Conservation (phyloP, 2,329 filamentous ascomycete species). For the Phyllosticta capitalensis region DNA sequence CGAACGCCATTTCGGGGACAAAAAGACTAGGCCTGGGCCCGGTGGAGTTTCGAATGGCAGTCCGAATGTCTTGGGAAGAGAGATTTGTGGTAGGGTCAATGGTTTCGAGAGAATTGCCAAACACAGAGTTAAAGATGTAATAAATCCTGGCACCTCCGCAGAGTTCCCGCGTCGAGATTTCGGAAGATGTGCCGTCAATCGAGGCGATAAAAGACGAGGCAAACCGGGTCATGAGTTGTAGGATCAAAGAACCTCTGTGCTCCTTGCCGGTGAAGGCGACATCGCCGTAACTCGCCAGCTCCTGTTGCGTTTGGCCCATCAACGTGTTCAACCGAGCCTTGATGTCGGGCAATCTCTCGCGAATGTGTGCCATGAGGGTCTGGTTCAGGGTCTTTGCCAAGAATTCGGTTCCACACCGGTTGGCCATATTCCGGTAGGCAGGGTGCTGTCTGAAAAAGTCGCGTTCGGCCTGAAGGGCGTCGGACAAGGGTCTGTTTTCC, state of each 20-base stretch:
- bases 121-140: slow-evolving; percentile 98
- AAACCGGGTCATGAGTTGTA: slow-evolving; percentile 97
- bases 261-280: slow-evolving; percentile 97
- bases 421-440: slow-evolving; percentile 92
- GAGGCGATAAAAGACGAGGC: slow-evolving; percentile 96
- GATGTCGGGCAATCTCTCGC: slow-evolving; percentile 91
- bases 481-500: slow-evolving; percentile 85
- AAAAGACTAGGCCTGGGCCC: slow-evolving; percentile 92
- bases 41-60: slow-evolving; percentile 95
- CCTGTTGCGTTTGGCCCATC: slow-evolving; percentile 99
- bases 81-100: slow-evolving; percentile 96
- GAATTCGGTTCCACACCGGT: slow-evolving; percentile 85
- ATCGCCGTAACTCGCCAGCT: slow-evolving; percentile 94
- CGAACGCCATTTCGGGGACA: slow-evolving; percentile 94
- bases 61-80: slow-evolving; percentile 88
- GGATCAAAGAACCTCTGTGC: slow-evolving; percentile 84
- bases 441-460: slow-evolving; percentile 98
- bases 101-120: slow-evolving; percentile 89
- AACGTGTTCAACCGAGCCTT: slow-evolving; percentile 95
- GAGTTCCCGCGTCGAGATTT: slow-evolving; percentile 97
- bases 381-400: slow-evolving; percentile 90
- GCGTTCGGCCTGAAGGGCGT: slow-evolving; percentile 71
- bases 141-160: slow-evolving; percentile 93
- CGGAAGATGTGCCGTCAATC: slow-evolving; percentile 95
- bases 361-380: slow-evolving; percentile 92